These are phyloP conservation scores for Wickerhamiella dianesei DNA, from an alignment of 805 yeast species.

Conservation along the genomic window DNA sequence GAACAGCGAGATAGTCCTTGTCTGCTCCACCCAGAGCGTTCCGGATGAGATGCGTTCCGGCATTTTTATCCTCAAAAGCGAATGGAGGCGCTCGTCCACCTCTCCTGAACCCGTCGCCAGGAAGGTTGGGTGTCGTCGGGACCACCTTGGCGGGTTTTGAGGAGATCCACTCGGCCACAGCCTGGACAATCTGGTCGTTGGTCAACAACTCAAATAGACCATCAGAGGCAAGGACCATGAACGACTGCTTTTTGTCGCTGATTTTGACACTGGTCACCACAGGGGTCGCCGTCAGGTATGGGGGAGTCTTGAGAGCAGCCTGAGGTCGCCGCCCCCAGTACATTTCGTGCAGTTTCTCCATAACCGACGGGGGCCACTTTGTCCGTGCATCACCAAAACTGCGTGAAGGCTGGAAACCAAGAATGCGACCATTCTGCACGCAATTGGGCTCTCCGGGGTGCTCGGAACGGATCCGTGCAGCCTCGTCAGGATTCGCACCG, in stretches of 20 bases:
- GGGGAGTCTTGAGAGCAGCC: conserved; percentile 70
- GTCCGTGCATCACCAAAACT: conserved; percentile 96
- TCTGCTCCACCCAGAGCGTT: conserved; percentile 86
- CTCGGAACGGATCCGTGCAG: conserved; percentile 61
- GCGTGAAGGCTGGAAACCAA: conserved; percentile 89
- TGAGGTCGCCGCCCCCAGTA: conserved; percentile 61
- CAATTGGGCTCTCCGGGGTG: conserved; percentile 71
- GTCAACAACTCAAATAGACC: conserved; percentile 84
- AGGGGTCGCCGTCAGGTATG: conserved; percentile 94
- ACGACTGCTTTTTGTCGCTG: conserved; percentile 56
- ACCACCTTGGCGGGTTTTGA: conserved; percentile 36
- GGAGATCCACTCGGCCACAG: conserved; percentile 88
- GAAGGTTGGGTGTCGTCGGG: conserved; percentile 1
- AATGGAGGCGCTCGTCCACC: conserved; percentile 18
- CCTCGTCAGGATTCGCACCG: conserved; percentile 78
- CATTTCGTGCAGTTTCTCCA: conserved; percentile 51
- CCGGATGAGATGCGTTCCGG: conserved; percentile 79
- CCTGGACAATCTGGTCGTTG: conserved; percentile 83
- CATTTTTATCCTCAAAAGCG: conserved; percentile 64
- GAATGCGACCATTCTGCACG: conserved; percentile 58
- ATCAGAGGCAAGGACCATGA: conserved; percentile 84
- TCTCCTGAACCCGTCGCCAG: conserved; percentile 20
- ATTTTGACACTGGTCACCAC: conserved; percentile 70
- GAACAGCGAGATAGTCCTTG: conserved; percentile 69
- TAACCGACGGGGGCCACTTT: conserved; percentile 62